Base-by-base conservation (phyloP, 805 yeast species). In the Schizosaccharomyces pombe region DNA sequence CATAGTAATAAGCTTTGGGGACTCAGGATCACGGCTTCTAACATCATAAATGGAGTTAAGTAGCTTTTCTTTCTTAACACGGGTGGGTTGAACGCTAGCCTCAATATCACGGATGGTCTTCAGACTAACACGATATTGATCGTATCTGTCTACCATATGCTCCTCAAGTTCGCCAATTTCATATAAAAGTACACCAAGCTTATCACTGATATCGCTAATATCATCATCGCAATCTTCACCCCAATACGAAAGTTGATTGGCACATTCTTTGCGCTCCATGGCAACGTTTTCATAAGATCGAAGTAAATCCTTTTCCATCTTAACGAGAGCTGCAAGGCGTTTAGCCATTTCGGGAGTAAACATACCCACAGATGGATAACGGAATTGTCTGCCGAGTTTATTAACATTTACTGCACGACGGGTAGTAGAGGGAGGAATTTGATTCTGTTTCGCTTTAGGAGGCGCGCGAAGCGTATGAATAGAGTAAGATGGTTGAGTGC, bases 111-210 rank as follows among this genome's bases (percentile, higher is more conserved):
- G 82, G 68, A 89, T 78, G 54, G 91, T 77, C 75, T 89, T 91
- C 70, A 89, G 74, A 58, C 96, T 87, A 69, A 91, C 79, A 73
- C 97, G 80, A 80, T 91, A 91, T 72, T 86, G 94, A 70, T 89
- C 98, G 72, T 91, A 91, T 74, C 85, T 85, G 76, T 91, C 98
- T 66, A 89, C 85, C 76, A 85, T 87, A 70, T 85, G 94, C 72
- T 91, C 97, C 75, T 89, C 97, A 65, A 91, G 78, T 75, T 89
- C 97, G 70, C 95, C 96, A 66, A 91, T 77, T 75, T 89, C 97
- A 72, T 80, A 89, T 65, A 91, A 79, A 60, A 89, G 75, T 55
- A 89, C 96, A 67, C 97, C 97, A 68, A 89, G 77, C 72, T 91
- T 87, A 72, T 89, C 98, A 61, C 97, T 89, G 60, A 89, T 86